Evolutionary conservation across 2,329 filamentous ascomycete genomes (phyloP), one percentile per base, ranked within the genome.

Genomic region (Calonectria pseudoturangicola): DNA sequence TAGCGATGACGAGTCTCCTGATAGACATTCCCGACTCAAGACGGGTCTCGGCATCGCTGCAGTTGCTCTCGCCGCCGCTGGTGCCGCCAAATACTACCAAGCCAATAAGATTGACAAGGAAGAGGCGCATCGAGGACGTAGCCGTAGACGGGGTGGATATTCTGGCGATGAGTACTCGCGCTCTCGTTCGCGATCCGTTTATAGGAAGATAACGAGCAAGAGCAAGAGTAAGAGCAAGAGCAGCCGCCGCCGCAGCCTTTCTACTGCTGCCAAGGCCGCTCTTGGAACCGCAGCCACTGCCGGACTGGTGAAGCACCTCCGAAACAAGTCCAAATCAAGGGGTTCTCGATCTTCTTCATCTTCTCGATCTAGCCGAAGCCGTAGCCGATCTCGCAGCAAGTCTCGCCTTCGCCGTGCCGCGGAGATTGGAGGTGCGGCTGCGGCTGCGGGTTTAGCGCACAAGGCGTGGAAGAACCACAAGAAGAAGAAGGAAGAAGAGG

Each of bases 1-100:
- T 76, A 85, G 86, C 15, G 82, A 82, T 6, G 80, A 81, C 25
- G 83, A 82, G 18, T 86, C 84, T 15, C 84, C 83, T 15, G 83
- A 87, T 48, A 83, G 85, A 63, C 84, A 86, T 47, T 87, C 86
- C 50, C 87, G 87, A 62, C 84, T 93, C 68, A 91, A 91, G 81
- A 92, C 90, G 1, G 91, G 90, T 27, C 84, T 93, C 27, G 91
- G 91, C 39, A 86, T 92, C 50, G 91, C 91, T 10, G 91, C 91
- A 12, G 90, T 91, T 27, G 91, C 91, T 18, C 85, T 93, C 28
- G 91, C 91, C 9, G 89, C 92, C 25, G 91, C 91, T 4, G 91
- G 91, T n/a, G 91, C 91, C 6, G 88, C 90, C 74, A 92, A 92
- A 79, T 92, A 92, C 78, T 89, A 90, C 80, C 88, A 92, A 74